Percentiles rank a stretch among this genome's conserved stretches.
Conservation (phyloP, 805 yeast genomes). For the Yarrowia osloensis region DNA sequence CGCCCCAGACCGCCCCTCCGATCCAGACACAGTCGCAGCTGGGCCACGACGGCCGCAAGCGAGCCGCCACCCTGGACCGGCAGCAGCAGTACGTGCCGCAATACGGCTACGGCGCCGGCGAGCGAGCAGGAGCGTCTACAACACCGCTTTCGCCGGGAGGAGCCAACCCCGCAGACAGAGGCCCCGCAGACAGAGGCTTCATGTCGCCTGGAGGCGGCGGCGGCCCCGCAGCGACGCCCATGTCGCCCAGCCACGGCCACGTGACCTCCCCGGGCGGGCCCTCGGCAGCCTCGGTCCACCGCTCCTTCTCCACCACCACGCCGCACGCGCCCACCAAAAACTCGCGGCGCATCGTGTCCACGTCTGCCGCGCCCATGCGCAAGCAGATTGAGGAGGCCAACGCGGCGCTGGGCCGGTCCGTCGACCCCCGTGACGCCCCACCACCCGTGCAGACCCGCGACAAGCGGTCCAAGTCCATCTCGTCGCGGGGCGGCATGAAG, state of each 20-base stretch:
- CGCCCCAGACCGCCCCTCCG: conserved; percentile 26
- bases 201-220: not conserved
- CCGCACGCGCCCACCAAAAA: conserved; percentile 2
- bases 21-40: conserved; percentile 11
- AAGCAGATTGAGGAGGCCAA: conserved; percentile 26
- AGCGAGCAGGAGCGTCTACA: too few relatives aligned
- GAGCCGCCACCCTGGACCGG: conserved; percentile 22
- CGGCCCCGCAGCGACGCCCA: too few relatives aligned
- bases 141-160: too few relatives aligned
- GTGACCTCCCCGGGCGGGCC: not conserved
- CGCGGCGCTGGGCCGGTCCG: not conserved
- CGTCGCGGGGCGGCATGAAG: conserved; percentile 14
- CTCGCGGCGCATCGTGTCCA: conserved; percentile 25
- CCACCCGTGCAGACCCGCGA: not conserved
- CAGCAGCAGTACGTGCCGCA: conserved; percentile 26
- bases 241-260: too few relatives aligned
- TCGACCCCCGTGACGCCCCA: not conserved
- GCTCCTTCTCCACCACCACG: conserved; percentile 3
- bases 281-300: not conserved
- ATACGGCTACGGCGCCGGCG: not conserved
- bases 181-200: too few relatives aligned
- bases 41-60: not conserved
- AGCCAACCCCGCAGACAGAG: too few relatives aligned
- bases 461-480: conserved; percentile 6
- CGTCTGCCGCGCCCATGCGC: conserved; percentile 14